Conservation (phyloP, 2,329 filamentous ascomycete species). For the Hypoxylon sp. region DNA sequence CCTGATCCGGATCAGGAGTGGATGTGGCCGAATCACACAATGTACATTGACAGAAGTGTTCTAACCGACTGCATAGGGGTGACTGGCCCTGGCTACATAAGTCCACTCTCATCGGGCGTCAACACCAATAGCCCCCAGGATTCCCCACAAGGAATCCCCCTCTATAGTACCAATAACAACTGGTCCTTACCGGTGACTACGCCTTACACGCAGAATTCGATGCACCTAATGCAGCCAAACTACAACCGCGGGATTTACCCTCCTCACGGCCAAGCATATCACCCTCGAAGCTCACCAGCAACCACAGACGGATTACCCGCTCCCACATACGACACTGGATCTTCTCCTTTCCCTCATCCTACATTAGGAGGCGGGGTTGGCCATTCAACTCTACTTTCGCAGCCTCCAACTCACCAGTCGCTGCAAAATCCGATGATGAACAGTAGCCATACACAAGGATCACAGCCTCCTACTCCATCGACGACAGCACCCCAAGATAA, state of each 20-base stretch:
- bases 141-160: slow-evolving; percentile 66
- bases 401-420: slow-evolving; percentile 53
- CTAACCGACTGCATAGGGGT: slow-evolving; percentile 63
- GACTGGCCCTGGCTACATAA: slow-evolving; percentile 70
- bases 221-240: slow-evolving; percentile 64
- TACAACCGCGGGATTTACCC: slow-evolving; percentile 55
- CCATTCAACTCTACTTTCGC: slow-evolving; percentile 54
- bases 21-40: not conserved
- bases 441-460: slow-evolving; percentile 60
- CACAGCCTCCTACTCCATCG: slow-evolving; percentile 66
- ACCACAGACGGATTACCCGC: slow-evolving; percentile 74
- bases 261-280: slow-evolving; percentile 57
- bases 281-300: slow-evolving; percentile 68
- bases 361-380: slow-evolving; percentile 66
- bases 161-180: slow-evolving; percentile 70
- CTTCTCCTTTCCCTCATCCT: slow-evolving; percentile 74
- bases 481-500: slow-evolving; percentile 72
- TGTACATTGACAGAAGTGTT: slow-evolving; percentile 39
- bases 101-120: slow-evolving; percentile 72
- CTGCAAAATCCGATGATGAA: slow-evolving; percentile 62
- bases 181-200: slow-evolving; percentile 71
- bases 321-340: slow-evolving; percentile 77
- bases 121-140: slow-evolving; percentile 72
- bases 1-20: slow-evolving; percentile 28
- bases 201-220: slow-evolving; percentile 70